A percentile compares a stretch with the other conserved stretches of the same genome.
Conservation (phyloP, 1,284 basidiomycete species). For the Psilocybe mexicana region DNA sequence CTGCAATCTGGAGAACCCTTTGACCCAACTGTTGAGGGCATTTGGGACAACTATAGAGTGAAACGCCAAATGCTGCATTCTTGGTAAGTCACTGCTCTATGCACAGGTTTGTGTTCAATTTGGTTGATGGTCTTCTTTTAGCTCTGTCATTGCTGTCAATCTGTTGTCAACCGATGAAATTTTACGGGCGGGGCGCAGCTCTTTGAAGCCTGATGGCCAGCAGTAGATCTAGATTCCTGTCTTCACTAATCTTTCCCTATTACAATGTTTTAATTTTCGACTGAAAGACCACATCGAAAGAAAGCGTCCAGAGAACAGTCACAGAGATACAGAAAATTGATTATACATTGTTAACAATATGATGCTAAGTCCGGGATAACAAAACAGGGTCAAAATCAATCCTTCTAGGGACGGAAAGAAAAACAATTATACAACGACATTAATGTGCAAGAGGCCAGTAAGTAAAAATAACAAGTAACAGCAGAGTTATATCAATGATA, state of each 20-base stretch:
- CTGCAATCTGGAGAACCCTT: constrained; percentile 94
- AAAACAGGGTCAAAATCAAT: neutral
- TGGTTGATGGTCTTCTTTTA: constrained; percentile 32
- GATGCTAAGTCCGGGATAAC: neutral
- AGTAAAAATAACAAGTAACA: constrained; percentile 3
- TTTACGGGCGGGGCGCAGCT: constrained; percentile 89
- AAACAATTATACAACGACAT: constrained; percentile 13
- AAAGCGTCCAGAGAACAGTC: neutral
- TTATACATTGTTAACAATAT: constrained; percentile 1
- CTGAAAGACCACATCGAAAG: no score
- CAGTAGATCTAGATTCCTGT: constrained; percentile 35
- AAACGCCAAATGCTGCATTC: constrained; percentile 99
- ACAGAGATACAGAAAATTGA: neutral
- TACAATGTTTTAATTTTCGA: constrained; percentile 3
- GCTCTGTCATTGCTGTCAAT: constrained; percentile 97
- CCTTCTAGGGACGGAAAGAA: neutral
- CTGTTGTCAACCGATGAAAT: constrained; percentile 96
- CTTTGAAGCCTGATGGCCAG: constrained; percentile 78
- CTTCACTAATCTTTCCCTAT: neutral
- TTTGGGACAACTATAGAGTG: constrained; percentile 99
- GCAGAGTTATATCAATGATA: constrained; percentile 11
- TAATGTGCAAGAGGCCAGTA: constrained; percentile 7
- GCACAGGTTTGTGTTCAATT: constrained; percentile 8
- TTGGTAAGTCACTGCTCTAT: constrained; percentile 56
- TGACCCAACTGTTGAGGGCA: constrained; percentile 92